Base-by-base conservation (phyloP, 177 flowering plant species). In the Vitis hybrid region DNA sequence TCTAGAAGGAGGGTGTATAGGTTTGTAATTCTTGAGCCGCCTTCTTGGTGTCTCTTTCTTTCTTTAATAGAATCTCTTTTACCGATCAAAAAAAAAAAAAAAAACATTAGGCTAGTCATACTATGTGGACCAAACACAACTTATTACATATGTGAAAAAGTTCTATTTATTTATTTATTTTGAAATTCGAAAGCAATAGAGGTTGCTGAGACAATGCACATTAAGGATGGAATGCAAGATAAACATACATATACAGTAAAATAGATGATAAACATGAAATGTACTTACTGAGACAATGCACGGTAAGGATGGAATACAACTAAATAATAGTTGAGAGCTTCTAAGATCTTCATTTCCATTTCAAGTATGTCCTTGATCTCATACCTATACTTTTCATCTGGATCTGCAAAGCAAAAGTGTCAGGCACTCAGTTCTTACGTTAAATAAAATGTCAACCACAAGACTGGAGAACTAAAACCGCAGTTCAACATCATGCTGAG, bases 331-430 rank as follows among this genome's bases (percentile, higher is more conserved):
- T 95, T 82, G 19, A 95, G 90, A 56, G 97, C 99, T 83, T 96
- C 99, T 69, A 96, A 81, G 66, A 93, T 81, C 85, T 92, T 96
- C 99, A 96, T 96, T 83, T 96, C 99, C 98, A 93, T 96, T 78
- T 93, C 97, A 56, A 96, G 91, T 70, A 93, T 92, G 70, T 93
- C 97, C 71, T 91, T 96, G 74, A 91, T 86, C 63, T 96, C 99
- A 79, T 58, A 91, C 52, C 80, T 82, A 66, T 89, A 88, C 79
- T 83, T 89, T 14, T 93, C 96, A 83, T 91, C 98, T 12, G 86
- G 14, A 83, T 82, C 97, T 89, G 91, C 62, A 69, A 65, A 59
- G 50, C 49, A 68, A 60, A 64, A 66, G 27, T n/a, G 40, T 56
- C 11, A 54, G 30, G 66, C 24, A 30, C 15, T 68, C 11, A 76